Evolutionary conservation across 495 filamentous ascomycete genomes (phyloP), one percentile per base, ranked within the genome.

Genomic region (Echria macrotheca): DNA sequence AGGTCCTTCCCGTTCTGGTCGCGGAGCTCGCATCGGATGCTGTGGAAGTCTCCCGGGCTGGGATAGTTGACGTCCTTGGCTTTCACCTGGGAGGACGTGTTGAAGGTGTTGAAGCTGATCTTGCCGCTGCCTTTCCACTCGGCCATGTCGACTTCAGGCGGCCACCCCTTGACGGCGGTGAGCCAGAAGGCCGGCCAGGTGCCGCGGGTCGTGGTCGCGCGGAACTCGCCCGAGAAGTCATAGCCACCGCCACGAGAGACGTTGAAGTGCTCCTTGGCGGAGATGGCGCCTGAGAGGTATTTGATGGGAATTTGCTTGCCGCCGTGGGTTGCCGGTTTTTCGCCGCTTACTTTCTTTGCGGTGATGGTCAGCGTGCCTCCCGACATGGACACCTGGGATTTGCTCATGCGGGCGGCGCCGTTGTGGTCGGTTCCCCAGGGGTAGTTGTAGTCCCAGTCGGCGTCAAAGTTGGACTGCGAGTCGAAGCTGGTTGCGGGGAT

Each of bases 181-280:
- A 85, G 61, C 82, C 82, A 86, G 17, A 87, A 75, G 0, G 79
- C 79, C 4, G 78, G 77, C 78, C 78, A 81, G 0, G 78, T 80
- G 0, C 79, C 79, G 40, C 64, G 64, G 0, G 64, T 63, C 1
- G 71, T 72, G 1, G 77, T 66, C 0, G 79, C 79, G 38, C 67
- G 59, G 58, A 82, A 78, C 42, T 76, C 70, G 35, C 70, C 66
- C 6, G 58, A 63, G 55, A 80, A 79, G 52, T 76, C 72, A 31
- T 75, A 74, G 0, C 74, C 76, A 1, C 77, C 75, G 11, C 70
- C 70, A 15, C 60, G 63, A 10, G 69, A 44, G 24, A 75, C 69
- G 44, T 49, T 72, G 61, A 73, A 73, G 45, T 72, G 61, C 35
- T 74, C 66, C 54, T 74, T 72, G 12, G 73, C 75, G 45, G 58